Evolutionary conservation across 2,329 filamentous ascomycete species (phyloP).

Genomic region (Hymenoscyphus repandus): DNA sequence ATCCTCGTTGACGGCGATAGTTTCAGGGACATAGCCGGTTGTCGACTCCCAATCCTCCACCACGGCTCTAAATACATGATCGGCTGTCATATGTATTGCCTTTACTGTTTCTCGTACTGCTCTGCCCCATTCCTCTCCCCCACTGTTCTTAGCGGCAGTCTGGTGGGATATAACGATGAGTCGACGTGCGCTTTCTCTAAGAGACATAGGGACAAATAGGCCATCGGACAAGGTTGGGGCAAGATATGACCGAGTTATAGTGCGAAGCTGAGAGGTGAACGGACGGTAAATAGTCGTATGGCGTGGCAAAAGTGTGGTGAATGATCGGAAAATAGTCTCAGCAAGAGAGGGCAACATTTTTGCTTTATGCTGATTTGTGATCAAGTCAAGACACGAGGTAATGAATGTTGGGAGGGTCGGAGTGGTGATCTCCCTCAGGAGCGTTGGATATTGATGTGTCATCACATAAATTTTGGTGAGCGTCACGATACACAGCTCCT

Average conservation of each 20-base stretch:
- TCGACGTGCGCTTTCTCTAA: constrained; percentile 54
- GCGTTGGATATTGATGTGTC: constrained; percentile 74
- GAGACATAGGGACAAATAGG: constrained; percentile 42
- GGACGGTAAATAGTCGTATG: constrained; percentile 82
- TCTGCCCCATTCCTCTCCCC: constrained; percentile 73
- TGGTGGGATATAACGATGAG: constrained; percentile 69
- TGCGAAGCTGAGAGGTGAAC: constrained; percentile 62
- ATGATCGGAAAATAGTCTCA: constrained; percentile 65
- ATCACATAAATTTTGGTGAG: constrained; percentile 80
- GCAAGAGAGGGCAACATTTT: constrained; percentile 46
- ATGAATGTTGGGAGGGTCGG: constrained; percentile 73
- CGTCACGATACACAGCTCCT: constrained; percentile 70
- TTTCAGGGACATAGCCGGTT: constrained; percentile 42
- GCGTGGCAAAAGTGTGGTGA: constrained; percentile 67
- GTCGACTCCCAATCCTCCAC: constrained; percentile 76
- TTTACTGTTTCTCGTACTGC: constrained; percentile 56
- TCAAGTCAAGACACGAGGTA: constrained; percentile 64
- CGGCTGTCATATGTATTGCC: constrained; percentile 64
- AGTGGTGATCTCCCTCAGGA: constrained; percentile 83
- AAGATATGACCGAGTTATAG: constrained; percentile 54
- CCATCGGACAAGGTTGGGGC: constrained; percentile 56
- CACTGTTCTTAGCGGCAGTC: constrained; percentile 74
- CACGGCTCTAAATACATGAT: constrained; percentile 73
- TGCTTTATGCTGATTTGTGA: constrained; percentile 40
- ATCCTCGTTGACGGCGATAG: constrained; percentile 41